Evolutionary conservation across 2,329 filamentous ascomycete species (phyloP), one percentile per base, ranked within the genome.

Genomic region (Aureobasidium lini): DNA sequence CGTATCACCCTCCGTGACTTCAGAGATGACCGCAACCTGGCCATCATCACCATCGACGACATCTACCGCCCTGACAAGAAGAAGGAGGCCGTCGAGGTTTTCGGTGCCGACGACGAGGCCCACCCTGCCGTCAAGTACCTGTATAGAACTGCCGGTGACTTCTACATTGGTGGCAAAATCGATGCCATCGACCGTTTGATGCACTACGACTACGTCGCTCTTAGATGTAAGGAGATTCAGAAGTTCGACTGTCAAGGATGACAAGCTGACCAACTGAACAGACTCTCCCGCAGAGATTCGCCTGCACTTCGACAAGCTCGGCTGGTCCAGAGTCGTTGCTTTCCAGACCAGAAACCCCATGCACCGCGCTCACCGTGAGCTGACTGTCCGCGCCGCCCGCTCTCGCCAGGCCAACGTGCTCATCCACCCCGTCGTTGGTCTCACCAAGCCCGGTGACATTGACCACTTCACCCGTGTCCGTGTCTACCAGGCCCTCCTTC

Each of bases 301-400:
- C 69, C 81, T 90, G 65, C 93, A 97, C 82, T 99, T 99, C 73
- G 94, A 97, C 83, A 99, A 99, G 84, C 90, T 99, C 69, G 94
- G 94, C 78, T 99, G 94, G 94, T 87, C 89, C 76, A 87, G 88
- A 75, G 93, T 99, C 68, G 94, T 99, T 65, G 94, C 94, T 71
- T 99, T 99, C 88, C 94, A 99, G 83, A 99, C 94, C 65, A 75
- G 92, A 75, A 99, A 99, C 80, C 94, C 94, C 68, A 99, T 99
- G 94, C 94, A 99, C 81, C 89, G 94, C 71, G 94, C 94, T 74
- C 94, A 99, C 79, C 86, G 94, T 77, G 94, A 99, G 80, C 81
- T 99, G 76, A 99, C 94, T 61, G 94, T 99, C 71, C 91, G 94
- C 70, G 94, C 94, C 66, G 94, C 94, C 66, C 93, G 94, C 69